Evolutionary conservation across 345 rosid species (phyloP).

Genomic region (Camelina laxa): DNA sequence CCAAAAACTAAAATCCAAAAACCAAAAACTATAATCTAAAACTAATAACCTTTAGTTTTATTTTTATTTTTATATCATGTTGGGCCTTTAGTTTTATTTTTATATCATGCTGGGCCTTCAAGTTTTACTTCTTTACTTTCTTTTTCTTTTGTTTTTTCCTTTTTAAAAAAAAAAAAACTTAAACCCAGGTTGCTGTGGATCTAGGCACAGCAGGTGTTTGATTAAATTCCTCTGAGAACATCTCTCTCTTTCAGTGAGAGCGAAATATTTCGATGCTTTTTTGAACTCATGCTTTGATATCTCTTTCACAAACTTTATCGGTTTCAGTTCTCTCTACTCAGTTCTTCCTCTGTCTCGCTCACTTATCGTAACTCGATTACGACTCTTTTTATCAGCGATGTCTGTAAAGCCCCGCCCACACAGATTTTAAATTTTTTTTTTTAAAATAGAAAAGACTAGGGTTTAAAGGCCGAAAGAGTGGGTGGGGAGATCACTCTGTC

Average conservation of each 20-base stretch:
- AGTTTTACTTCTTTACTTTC: neutral
- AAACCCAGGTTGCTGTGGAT: neutral
- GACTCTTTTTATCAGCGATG: neutral
- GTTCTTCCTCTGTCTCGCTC: conserved; percentile 26
- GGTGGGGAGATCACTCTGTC: conserved; percentile 1
- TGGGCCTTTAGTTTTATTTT: neutral
- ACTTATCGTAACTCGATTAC: neutral
- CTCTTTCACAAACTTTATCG: neutral
- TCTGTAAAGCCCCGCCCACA: no score
- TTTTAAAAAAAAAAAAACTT: no score
- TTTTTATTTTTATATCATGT: neutral
- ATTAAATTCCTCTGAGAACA: conserved; percentile 28
- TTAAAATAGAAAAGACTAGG: conserved; percentile 14
- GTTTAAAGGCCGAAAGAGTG: conserved; percentile 29
- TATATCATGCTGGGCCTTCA: conserved; percentile 5
- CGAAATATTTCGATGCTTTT: neutral
- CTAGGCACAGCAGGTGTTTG: conserved; percentile 36
- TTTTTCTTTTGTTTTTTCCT: neutral
- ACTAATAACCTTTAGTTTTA: no score
- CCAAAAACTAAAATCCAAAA: no score
- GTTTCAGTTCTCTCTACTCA: neutral
- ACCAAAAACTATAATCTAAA: no score
- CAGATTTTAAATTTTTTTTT: neutral
- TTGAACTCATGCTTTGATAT: conserved; percentile 1
- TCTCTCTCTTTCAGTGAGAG: neutral